Evolutionary conservation across 176 grass and related monocot genomes (phyloP).

Genomic region (Oryza punctata): DNA sequence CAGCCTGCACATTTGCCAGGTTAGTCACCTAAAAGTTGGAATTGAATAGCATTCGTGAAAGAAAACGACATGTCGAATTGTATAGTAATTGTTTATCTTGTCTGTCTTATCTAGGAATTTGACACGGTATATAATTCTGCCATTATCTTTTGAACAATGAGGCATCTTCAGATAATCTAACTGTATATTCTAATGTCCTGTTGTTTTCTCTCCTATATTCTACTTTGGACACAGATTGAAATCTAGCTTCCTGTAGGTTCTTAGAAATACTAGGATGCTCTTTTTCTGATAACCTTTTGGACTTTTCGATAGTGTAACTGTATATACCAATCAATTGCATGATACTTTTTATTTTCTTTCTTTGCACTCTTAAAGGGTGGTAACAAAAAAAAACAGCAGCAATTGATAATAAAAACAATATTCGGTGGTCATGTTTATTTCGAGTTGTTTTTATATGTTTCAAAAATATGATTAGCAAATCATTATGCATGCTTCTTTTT

Average conservation of each 20-base stretch:
- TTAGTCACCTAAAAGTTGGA: conserved; percentile 18
- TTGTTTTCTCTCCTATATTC: conserved; percentile 39
- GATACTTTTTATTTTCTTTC: conserved; percentile 15
- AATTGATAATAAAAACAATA: conserved; percentile 10
- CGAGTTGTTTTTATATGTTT: background rate
- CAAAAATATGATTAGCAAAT: background rate
- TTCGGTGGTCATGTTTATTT: conserved; percentile 12
- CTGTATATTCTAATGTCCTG: conserved; percentile 34
- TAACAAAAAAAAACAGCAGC: background rate
- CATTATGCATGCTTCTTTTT: background rate
- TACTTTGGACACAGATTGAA: background rate
- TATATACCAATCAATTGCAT: background rate
- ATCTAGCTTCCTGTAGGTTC: conserved; percentile 18
- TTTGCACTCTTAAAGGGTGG: background rate
- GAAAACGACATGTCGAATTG: conserved; percentile 32
- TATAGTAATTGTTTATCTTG: conserved; percentile 32
- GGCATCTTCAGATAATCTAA: conserved; percentile 29
- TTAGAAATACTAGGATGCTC: conserved; percentile 9
- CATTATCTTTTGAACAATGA: conserved; percentile 35
- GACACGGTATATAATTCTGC: background rate
- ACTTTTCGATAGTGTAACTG: background rate
- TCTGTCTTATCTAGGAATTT: conserved; percentile 33
- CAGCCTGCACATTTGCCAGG: conserved; percentile 68
- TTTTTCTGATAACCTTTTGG: conserved; percentile 32
- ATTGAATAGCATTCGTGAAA: conserved; percentile 22